Evolutionary conservation across 345 rosid genomes (phyloP).

Genomic region (Anastatica hierochuntica): DNA sequence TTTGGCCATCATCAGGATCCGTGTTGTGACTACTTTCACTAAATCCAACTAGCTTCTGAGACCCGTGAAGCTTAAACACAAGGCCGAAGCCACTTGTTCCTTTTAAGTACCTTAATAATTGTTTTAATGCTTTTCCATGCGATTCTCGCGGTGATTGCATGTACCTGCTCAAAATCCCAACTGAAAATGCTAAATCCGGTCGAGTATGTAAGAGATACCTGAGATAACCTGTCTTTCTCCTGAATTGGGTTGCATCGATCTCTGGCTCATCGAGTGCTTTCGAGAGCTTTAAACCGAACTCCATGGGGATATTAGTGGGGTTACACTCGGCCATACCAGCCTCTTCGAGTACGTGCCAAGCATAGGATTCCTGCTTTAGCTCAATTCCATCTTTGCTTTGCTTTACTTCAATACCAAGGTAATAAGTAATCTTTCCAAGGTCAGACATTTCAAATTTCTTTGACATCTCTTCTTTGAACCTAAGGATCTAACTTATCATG

Average conservation of each 20-base stretch:
- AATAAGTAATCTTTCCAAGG: no score
- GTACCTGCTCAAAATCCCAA: neutral
- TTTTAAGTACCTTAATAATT: neutral
- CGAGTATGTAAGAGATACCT: neutral
- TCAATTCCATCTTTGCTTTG: no score
- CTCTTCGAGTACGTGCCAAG: no score
- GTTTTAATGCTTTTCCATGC: neutral
- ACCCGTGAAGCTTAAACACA: neutral
- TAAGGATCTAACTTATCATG: no score
- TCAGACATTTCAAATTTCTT: no score
- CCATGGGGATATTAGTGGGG: neutral
- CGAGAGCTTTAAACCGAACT: neutral
- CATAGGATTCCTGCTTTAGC: no score
- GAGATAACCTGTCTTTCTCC: neutral
- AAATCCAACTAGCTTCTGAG: neutral
- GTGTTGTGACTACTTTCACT: neutral
- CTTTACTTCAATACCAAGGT: no score
- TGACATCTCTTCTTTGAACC: no score
- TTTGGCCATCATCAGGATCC: no score
- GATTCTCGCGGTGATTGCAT: neutral
- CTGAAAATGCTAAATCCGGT: neutral
- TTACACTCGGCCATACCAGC: no score
- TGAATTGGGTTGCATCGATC: fast-evolving
- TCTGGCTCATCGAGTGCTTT: neutral
- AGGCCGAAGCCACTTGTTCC: neutral